Percentiles rank a stretch among this genome's conserved stretches.
Evolutionary conservation across 768 basidiomycete genomes (phyloP).

Genomic region (Lactarius psammicola): DNA sequence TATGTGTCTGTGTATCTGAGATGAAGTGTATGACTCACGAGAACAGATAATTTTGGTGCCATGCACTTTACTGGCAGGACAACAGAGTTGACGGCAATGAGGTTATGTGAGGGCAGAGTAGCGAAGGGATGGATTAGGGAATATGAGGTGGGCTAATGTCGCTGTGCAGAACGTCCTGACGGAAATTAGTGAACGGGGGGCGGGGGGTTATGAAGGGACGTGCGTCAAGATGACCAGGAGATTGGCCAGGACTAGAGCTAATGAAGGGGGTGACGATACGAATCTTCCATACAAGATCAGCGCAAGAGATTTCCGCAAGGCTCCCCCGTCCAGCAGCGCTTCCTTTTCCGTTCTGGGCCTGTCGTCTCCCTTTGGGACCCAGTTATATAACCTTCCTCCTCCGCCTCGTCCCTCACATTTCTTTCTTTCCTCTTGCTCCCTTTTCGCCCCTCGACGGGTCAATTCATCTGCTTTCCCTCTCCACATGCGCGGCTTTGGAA

Average conservation of each 20-base stretch:
- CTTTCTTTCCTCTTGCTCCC: conserved; percentile 25
- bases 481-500: conserved; percentile 19
- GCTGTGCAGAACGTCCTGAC: conserved; percentile 1
- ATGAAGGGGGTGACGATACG: conserved; percentile 23
- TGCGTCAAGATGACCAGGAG: conserved; percentile 14
- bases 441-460: conserved; percentile 10
- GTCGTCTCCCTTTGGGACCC: conserved; percentile 30
- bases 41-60: neutral
- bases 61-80: neutral
- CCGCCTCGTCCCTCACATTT: conserved; percentile 18
- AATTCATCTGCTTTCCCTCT: conserved; percentile 23
- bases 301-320: conserved; percentile 27
- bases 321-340: conserved; percentile 20
- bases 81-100: conserved; percentile 2
- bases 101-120: conserved; percentile 13
- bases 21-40: conserved; percentile 10
- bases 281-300: conserved; percentile 29
- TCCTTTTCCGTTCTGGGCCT: conserved; percentile 30
- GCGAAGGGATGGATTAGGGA: conserved; percentile 13
- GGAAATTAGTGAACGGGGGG: conserved; percentile 19
- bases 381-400: conserved; percentile 28
- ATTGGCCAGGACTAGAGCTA: conserved; percentile 24
- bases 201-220: neutral
- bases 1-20: conserved; percentile 1
- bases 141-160: conserved; percentile 25